Evolutionary conservation across 2,329 filamentous ascomycete genomes (phyloP).

Genomic region (Huntiella savannae): DNA sequence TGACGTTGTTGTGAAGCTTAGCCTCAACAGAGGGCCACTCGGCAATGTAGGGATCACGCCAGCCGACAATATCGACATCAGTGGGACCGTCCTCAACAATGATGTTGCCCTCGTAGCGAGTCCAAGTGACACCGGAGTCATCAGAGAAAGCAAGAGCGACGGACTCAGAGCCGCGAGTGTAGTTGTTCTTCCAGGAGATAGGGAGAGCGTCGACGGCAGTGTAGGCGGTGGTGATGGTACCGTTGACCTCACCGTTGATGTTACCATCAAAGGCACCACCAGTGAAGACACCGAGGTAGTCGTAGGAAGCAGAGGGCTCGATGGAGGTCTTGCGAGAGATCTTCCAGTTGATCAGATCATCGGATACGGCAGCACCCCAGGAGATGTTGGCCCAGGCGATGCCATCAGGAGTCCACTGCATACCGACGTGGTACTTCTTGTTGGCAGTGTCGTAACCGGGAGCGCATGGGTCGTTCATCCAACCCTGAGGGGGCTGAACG

Average conservation of each 20-base stretch:
- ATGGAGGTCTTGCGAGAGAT: slow-evolving; percentile 11
- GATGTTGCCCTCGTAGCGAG: slow-evolving; percentile 13
- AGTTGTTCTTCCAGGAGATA: slow-evolving; percentile 26
- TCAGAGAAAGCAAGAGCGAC: slow-evolving; percentile 24
- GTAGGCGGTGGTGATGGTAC: slow-evolving; percentile 24
- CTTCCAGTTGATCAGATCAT: slow-evolving; percentile 21
- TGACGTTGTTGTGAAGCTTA: slow-evolving; percentile 10
- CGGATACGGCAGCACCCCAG: slow-evolving; percentile 21
- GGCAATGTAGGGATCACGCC: slow-evolving; percentile 16
- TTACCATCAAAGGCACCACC: slow-evolving; percentile 25
- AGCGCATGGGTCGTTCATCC: slow-evolving; percentile 26
- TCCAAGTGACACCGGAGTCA: slow-evolving; percentile 17
- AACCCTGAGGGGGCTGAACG: slow-evolving; percentile 21
- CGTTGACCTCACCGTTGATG: slow-evolving; percentile 18
- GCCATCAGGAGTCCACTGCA: slow-evolving; percentile 16
- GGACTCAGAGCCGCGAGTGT: slow-evolving; percentile 26
- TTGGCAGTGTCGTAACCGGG: slow-evolving; percentile 26
- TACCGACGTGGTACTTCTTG: slow-evolving; percentile 25
- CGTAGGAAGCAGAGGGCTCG: slow-evolving; percentile 19
- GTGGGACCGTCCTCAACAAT: slow-evolving; percentile 13
- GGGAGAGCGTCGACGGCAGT: slow-evolving; percentile 25
- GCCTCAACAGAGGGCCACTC: slow-evolving; percentile 13
- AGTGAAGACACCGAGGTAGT: slow-evolving; percentile 26
- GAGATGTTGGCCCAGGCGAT: slow-evolving; percentile 15
- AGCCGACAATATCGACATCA: slow-evolving; percentile 14